Conservation (phyloP, 306 rosid species). For the Lagenaria siceraria region DNA sequence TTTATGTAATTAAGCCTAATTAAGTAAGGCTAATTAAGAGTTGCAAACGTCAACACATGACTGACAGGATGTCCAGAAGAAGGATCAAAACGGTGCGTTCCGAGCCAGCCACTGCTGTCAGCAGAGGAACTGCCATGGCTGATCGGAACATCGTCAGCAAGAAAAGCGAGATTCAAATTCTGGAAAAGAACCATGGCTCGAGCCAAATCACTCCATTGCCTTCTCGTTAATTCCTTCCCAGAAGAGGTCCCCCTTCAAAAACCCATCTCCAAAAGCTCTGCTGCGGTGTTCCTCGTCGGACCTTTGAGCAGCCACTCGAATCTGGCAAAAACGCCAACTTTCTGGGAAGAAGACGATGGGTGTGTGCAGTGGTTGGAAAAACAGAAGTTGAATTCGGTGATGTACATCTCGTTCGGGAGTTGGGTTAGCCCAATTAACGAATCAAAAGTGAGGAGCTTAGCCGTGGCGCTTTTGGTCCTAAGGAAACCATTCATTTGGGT, state of each 20-base stretch:
- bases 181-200: constrained; percentile 68
- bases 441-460: constrained; percentile 36
- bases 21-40: too few relatives aligned
- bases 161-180: constrained; percentile 57
- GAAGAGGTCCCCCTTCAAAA: constrained; percentile 24
- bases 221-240: constrained; percentile 55
- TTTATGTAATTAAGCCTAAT: too few relatives aligned
- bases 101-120: constrained; percentile 33
- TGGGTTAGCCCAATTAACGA: constrained; percentile 81
- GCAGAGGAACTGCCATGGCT: constrained; percentile 77
- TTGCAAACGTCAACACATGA: too few relatives aligned
- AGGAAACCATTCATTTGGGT: constrained; percentile 72
- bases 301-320: constrained; percentile 19
- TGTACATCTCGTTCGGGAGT: constrained; percentile 79
- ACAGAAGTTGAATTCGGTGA: constrained; percentile 28
- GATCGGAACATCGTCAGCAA: constrained; percentile 47
- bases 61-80: constrained; percentile 42
- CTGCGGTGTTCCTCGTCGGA: constrained; percentile 30
- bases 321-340: constrained; percentile 23
- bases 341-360: constrained; percentile 66
- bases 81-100: constrained; percentile 19
- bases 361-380: constrained; percentile 58
- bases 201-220: constrained; percentile 37
- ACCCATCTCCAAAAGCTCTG: neutral
- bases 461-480: constrained; percentile 44